Base-by-base conservation (phyloP, 2,329 filamentous ascomycete species). In the Colletotrichum camelliae region DNA sequence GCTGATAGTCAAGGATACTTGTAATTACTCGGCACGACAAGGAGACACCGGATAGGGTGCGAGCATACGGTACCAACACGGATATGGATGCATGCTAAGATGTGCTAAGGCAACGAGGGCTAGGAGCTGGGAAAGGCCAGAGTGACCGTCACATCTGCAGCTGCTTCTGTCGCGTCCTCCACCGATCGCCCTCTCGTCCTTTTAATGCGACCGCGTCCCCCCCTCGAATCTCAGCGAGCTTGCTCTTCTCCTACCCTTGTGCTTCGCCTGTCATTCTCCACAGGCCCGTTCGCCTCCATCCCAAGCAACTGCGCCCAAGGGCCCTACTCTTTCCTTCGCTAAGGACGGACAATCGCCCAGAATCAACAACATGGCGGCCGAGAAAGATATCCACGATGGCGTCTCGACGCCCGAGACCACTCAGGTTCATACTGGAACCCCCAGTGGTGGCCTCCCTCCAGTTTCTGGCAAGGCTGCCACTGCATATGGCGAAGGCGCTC, bases 351-450 rank as follows among this genome's bases (percentile, higher is more conserved):
- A 21, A 31, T n/a, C 29, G 24, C 27, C 39, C 39, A 37, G 43
- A 37, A 16, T 18, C 48, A 37, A 37, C 27, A 52, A 13, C 15
- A 71, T 75, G 72, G 52, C 62, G 16, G 37, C 39, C 72, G 72
- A 72, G 58, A 71, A 75, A 57, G 72, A 68, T n/a, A 16, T 77
- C 43, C 69, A 73, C 9, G 70, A 73, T 37, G 74, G 74, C 29
- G 35, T 65, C 21, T 76, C 74, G 35, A 76, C 74, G 21, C 74
- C 74, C 35, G 74, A 76, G 24, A 76, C 70, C 27, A 73, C 74
- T 4, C 74, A 76, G 12, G 48, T 66, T 48, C 60, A 74, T 15
- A 57, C 74, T 15, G 64, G 73, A 61, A 33, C 31, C n/a, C 16
- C 35, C 21, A 70, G 62, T 4, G 73, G 57, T 10, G 62, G 29